Percentiles rank a stretch among this genome's conserved stretches.
phyloP scores from a whole-genome alignment of 768 basidiomycete species.

The Nidularia pulvinata region DNA sequence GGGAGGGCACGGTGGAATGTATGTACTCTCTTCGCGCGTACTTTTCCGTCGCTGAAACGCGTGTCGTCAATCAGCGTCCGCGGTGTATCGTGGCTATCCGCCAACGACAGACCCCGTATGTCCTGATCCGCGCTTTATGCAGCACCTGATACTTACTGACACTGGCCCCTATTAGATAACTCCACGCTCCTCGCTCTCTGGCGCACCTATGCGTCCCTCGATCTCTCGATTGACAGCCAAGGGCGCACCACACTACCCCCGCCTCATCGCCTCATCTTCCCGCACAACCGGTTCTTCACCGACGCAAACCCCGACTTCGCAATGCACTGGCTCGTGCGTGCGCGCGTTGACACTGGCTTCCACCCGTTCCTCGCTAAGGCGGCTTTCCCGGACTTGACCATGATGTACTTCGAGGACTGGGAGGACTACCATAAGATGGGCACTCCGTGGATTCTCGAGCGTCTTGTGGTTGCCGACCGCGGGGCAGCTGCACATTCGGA shows the following conservation, averaged over 20 bases:
- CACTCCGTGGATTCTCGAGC: constrained; percentile 73
- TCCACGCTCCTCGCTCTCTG: constrained; percentile 77
- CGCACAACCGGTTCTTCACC: constrained; percentile 61
- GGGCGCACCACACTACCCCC: constrained; percentile 56
- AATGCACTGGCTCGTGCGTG: constrained; percentile 33
- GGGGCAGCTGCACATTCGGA: constrained; percentile 49
- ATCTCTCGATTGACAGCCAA: constrained; percentile 34
- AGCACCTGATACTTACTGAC: constrained; percentile 7
- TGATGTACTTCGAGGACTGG: constrained; percentile 78
- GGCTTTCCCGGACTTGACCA: constrained; percentile 68
- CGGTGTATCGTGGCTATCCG: constrained; percentile 70
- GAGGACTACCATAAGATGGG: constrained; percentile 68
- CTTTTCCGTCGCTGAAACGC: neutral
- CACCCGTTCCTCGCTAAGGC: constrained; percentile 74
- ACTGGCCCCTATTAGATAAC: constrained; percentile 39
- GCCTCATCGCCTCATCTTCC: constrained; percentile 76
- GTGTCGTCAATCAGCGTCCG: constrained; percentile 42
- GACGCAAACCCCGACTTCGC: constrained; percentile 36
- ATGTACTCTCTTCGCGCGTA: constrained; percentile 11
- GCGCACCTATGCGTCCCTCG: constrained; percentile 72
- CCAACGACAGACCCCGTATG: constrained; percentile 51
- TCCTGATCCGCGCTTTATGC: constrained; percentile 8
- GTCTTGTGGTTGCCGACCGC: constrained; percentile 76
- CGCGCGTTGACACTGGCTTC: constrained; percentile 59
- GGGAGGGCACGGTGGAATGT: constrained; percentile 57